Base-by-base conservation (phyloP, 257 asterid species). In the Schizonepeta tenuifolia region DNA sequence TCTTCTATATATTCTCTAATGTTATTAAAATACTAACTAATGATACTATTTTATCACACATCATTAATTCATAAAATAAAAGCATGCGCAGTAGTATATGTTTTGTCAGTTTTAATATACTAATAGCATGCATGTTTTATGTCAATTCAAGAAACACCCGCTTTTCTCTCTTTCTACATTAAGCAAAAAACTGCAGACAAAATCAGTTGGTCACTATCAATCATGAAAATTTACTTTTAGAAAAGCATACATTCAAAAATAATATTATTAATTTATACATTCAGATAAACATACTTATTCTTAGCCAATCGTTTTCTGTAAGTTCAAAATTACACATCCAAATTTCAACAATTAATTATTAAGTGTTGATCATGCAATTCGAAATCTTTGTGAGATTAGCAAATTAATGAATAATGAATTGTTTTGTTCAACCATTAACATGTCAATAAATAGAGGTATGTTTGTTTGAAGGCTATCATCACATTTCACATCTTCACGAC, bases 81-180 rank as follows among this genome's bases (percentile, higher is more conserved):
- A 72, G 83, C 82, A 72, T 12, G 84, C 84, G 55, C 69, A 33
- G 79, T 63, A 77, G 69, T 56, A n/a, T 33, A 5, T 59, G 20
- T 11, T 55, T 26, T 59, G 71, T 72, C 61, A 58, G 54, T 71
- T 77, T 62, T 17, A 11, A 47, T 72, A 57, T 58, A 63, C 68
- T 58, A 14, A 49, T 66, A 35, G 10, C 60, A 69, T 78, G 40
- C n/a, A n/a, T n/a, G n/a, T n/a, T 28, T 67, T 69, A 26, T 59
- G 70, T 70, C 80, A 60, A 71, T 63, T 79, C 74, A 38, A 43
- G 75, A 22, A 69, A 75, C 58, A 67, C 59, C 59, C 33, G 41
- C 71, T 65, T 47, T 46, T 60, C 38, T 26, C 28, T 38, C 67
- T 82, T 85, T 82, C 82, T 41, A 69, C 75, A 61, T 79, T 20